Base-by-base conservation (phyloP, 176 grass and related monocot species). In the Chrysopogon serrulatus region DNA sequence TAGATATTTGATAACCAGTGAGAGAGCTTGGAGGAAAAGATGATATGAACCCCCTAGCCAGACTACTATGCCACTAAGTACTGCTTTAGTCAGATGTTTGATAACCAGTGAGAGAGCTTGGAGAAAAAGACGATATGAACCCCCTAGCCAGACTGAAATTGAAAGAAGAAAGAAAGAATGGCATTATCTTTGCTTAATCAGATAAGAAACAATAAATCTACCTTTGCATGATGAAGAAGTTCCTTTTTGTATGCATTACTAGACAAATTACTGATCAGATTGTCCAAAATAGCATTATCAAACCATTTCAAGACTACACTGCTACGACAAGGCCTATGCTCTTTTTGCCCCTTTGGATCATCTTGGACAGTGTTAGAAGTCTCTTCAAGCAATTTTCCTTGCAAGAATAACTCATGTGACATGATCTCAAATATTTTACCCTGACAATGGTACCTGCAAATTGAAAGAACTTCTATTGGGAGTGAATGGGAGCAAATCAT, bases 361-460 rank as follows among this genome's bases (percentile, higher is more conserved):
- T 60, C 43, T 61, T 34, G 56, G 8, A 11, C 40, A 45, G 76
- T 51, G 35, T 80, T 90, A 48, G 39, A 83, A 84, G 82, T 77
- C 68, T 85, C 83, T 74, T 65, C 83, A 66, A 84, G 64, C 61
- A 93, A 45, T 77, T 81, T 93, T 79, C 88, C 91, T 82, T 87
- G 85, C 48, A 98, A 81, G 77, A 98, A 98, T 49, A 98, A 87
- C 71, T 98, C 96, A 83, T 90, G 72, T 59, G 93, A 88, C 85
- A 95, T 90, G 17, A 98, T 93, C 77, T 93, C 85, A 49, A 98
- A 87, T 66, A 95, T 48, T 86, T 72, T 89, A 83, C 83, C 89
- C 69, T 87, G 87, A 67, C 96, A 93, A 72, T 42, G 68, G 71
- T 88, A 92, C 88, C 95, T 97, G 54, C 45, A 83, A 84, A 45